Conservation (phyloP, 257 asterid genomes). For the Parsonsia alboflavescens region DNA sequence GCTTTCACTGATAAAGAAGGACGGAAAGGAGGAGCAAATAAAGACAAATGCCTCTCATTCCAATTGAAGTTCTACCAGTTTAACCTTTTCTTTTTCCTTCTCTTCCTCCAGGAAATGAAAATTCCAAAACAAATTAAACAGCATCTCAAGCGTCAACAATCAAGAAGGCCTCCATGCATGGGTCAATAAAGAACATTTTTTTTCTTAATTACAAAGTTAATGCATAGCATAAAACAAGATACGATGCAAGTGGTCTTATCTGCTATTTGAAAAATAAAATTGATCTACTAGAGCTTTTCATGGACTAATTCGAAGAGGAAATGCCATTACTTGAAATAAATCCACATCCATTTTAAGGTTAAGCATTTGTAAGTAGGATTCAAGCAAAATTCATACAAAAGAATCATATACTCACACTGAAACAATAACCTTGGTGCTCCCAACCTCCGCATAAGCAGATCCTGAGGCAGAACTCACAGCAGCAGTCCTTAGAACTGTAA, state of each 20-base stretch:
- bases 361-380: background rate
- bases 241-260: background rate
- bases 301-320: background rate
- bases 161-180: background rate
- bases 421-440: conserved; percentile 91
- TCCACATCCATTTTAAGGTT: background rate
- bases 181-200: background rate
- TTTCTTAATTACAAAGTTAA: background rate
- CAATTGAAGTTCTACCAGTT: background rate
- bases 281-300: background rate
- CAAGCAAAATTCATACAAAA: background rate
- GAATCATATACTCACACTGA: conserved; percentile 67
- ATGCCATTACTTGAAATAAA: background rate
- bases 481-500: conserved; percentile 80
- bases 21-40: background rate
- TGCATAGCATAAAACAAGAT: background rate
- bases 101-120: background rate
- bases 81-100: background rate
- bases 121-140: background rate
- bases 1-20: background rate
- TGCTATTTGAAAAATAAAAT: background rate
- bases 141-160: background rate
- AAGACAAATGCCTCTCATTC: background rate
- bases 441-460: conserved; percentile 96
- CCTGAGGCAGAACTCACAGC: conserved; percentile 95